Evolutionary conservation across 2,329 filamentous ascomycete species (phyloP).

Genomic region (Phyllachora maydis): DNA sequence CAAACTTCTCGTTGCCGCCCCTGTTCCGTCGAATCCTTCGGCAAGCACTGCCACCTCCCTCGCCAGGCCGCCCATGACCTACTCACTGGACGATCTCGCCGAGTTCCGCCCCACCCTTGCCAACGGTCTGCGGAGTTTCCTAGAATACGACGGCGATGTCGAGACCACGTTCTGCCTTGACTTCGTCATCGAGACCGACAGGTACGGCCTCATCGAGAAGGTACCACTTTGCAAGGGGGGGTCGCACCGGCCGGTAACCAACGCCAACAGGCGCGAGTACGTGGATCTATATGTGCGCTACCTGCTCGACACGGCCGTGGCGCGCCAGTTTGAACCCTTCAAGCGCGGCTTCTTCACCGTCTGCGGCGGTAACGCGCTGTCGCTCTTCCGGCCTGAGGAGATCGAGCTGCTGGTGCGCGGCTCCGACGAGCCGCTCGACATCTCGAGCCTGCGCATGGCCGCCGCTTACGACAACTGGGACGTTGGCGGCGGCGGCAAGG

Average conservation of each 20-base stretch:
- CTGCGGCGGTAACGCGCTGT: conserved; percentile 72
- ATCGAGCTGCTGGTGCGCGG: conserved; percentile 76
- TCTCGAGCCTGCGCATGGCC: conserved; percentile 53
- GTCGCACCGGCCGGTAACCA: conserved; percentile 60
- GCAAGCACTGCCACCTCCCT: no score
- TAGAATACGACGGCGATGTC: conserved; percentile 73
- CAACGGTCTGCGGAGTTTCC: conserved; percentile 49
- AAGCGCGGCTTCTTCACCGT: conserved; percentile 87
- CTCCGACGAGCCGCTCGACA: conserved; percentile 66
- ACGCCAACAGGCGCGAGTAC: conserved; percentile 64
- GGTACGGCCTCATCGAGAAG: conserved; percentile 46
- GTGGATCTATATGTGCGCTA: conserved; percentile 71
- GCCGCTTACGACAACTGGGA: conserved; percentile 76
- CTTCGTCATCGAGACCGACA: conserved; percentile 59
- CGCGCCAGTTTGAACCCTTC: conserved; percentile 79
- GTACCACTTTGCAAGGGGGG: conserved; percentile 58
- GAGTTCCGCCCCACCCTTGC: conserved; percentile 65
- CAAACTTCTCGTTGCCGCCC: conserved; percentile 62
- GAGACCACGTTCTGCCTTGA: conserved; percentile 62
- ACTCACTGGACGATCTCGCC: conserved; percentile 62
- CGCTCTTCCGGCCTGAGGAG: conserved; percentile 74
- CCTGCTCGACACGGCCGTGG: conserved; percentile 56
- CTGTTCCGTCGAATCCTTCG: conserved; percentile 33
- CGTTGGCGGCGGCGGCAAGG: conserved; percentile 23
- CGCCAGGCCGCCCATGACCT: conserved; percentile 42